Base-by-base conservation (phyloP, 2,329 filamentous ascomycete genomes). In the Clonostachys chloroleuca region DNA sequence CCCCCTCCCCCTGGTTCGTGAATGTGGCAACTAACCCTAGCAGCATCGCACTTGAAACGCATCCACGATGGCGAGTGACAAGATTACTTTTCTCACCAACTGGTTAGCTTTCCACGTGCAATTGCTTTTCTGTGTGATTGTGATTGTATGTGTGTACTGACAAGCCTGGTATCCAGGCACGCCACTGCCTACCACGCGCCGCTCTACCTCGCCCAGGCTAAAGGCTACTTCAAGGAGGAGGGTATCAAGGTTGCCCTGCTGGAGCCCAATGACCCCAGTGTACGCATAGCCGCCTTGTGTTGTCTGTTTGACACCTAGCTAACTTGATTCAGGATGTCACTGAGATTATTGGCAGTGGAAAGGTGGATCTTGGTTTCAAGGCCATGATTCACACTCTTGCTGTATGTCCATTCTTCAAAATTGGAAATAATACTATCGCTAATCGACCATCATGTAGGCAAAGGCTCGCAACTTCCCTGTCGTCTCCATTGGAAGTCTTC, bases 71-170 rank as follows among this genome's bases (percentile, higher is more conserved):
- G 82, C 86, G 64, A 89, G 85, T 67, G 86, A 90, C 65, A 90
- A 90, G 82, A 89, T 91, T 61, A 90, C 86, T 46, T 91, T 90
- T 72, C 75, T 90, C 65, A 87, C 86, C 70, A 90, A 91, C 77
- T 91, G 87, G 87, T 89, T 80, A 42, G 36, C 18, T n/a, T 12
- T 46, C 14, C n/a, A 44, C 14, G 12, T 13, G 45, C 8, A 7
- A 8, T 14, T 18, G 16, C 16, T 12, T 41, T 7, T 33, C 8
- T 37, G 35, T 13, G 17, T 43, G 40, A 40, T 42, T 41, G 43
- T 48, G 12, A 41, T 47, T 18, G 45, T 42, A 52, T 53, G 40
- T 53, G 40, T 54, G 24, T 42, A 30, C 24, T 42, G 6, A 42
- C 40, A 16, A 42, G 16, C 18, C 34, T 12, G 30, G 17, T 9